Percentiles rank a stretch among this genome's conserved stretches.
These are phyloP conservation scores for Cladophialophora psammophila DNA, from an alignment of 2,329 filamentous ascomycete species.

Conservation along the genomic window DNA sequence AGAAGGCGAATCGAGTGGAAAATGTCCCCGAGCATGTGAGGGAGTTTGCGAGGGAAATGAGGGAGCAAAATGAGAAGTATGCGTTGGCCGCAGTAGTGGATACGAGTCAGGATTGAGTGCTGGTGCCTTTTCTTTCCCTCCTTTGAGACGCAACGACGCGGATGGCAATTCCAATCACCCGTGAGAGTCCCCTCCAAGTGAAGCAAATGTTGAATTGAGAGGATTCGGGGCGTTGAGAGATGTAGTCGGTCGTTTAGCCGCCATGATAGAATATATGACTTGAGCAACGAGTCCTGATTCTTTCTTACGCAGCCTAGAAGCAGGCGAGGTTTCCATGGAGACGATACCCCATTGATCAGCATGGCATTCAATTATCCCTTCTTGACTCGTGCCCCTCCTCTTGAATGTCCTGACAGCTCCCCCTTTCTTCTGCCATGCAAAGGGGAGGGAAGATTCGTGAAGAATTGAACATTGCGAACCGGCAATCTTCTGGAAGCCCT, in stretches of 20 bases:
- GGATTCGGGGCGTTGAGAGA: background rate
- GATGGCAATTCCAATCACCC: background rate
- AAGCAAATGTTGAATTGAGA: background rate
- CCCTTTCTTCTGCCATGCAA: background rate
- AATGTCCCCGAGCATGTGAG: constrained; percentile 58
- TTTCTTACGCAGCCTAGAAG: background rate
- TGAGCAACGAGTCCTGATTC: background rate
- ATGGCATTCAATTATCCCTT: background rate
- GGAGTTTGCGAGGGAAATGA: constrained; percentile 59
- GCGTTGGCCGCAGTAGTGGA: constrained; percentile 43
- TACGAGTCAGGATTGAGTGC: constrained; percentile 29
- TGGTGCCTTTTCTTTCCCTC: background rate
- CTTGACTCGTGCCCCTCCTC: background rate
- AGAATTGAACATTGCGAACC: background rate
- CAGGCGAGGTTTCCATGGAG: background rate
- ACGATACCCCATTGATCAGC: background rate
- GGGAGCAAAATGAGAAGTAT: constrained; percentile 53
- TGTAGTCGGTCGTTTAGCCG: background rate
- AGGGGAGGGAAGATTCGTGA: background rate
- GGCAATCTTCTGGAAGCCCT: constrained; percentile 9
- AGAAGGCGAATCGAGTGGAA: constrained; percentile 63
- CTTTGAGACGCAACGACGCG: background rate
- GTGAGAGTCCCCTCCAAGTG: background rate
- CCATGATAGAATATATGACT: background rate
- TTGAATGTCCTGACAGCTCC: background rate